phyloP scores from a whole-genome alignment of 1,139 yeast genomes.

The Taphrina sp. region DNA sequence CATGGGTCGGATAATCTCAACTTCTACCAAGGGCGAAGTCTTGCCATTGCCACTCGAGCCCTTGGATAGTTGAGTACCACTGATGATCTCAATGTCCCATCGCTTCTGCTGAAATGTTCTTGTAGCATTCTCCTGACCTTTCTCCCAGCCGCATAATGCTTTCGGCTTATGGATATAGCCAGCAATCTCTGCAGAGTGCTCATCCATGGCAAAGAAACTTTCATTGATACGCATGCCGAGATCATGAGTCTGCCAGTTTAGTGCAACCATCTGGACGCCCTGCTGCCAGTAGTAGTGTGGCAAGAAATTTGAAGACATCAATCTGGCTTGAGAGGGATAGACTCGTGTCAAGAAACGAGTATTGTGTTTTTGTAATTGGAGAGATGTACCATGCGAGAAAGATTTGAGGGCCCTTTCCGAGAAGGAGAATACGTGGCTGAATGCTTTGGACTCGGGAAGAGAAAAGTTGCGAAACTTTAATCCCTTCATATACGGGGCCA shows the following conservation, averaged over 20 bases:
- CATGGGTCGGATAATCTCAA: constrained; percentile 55
- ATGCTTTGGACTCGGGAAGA: constrained; percentile 77
- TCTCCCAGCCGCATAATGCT: constrained; percentile 37
- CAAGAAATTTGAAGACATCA: constrained; percentile 73
- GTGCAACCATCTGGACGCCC: constrained; percentile 93
- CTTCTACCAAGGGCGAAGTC: constrained; percentile 58
- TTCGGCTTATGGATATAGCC: constrained; percentile 82
- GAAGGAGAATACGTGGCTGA: constrained; percentile 80
- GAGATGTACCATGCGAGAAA: constrained; percentile 60
- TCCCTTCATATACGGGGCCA: constrained; percentile 72
- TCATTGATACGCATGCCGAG: constrained; percentile 86
- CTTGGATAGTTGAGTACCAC: constrained; percentile 76
- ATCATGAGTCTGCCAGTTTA: constrained; percentile 91
- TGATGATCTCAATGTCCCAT: constrained; percentile 54
- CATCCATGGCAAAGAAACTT: constrained; percentile 62
- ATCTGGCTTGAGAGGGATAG: constrained; percentile 77
- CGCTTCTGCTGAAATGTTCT: constrained; percentile 35
- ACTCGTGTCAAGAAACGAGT: constrained; percentile 71
- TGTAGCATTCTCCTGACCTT: constrained; percentile 36
- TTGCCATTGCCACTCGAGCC: constrained; percentile 49
- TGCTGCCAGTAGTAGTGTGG: constrained; percentile 77
- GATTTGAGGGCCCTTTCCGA: constrained; percentile 67
- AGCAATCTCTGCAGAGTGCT: constrained; percentile 47
- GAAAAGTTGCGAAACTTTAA: constrained; percentile 77
- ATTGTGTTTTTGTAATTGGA: constrained; percentile 71